phyloP scores from a whole-genome alignment of 2,329 filamentous ascomycete genomes.

The Albophoma yamanashiensis region DNA sequence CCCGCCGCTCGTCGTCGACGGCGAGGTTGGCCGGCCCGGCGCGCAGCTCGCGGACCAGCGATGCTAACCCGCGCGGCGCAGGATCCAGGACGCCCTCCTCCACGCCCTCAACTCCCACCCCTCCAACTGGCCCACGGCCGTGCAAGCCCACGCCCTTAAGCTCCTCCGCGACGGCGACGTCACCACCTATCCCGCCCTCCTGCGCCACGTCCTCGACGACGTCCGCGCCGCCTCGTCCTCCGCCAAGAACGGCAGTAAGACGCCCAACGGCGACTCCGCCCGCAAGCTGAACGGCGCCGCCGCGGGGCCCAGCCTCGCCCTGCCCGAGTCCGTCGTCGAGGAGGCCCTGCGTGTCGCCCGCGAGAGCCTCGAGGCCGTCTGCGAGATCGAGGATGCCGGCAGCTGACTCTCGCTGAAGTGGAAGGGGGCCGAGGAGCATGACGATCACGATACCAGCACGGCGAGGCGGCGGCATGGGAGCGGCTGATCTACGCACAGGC shows the following conservation, averaged over 20 bases:
- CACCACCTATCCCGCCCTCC: slow-evolving; percentile 49
- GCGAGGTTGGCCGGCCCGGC: no score
- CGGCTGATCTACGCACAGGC: not conserved
- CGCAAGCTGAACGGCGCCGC: slow-evolving; percentile 17
- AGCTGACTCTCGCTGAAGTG: not conserved
- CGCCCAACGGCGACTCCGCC: slow-evolving; percentile 18
- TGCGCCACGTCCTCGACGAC: slow-evolving; percentile 51
- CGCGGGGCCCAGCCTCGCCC: slow-evolving; percentile 30
- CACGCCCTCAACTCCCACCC: slow-evolving; percentile 49
- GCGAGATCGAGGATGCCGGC: slow-evolving; percentile 23
- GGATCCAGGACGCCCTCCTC: slow-evolving; percentile 54
- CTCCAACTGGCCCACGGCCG: slow-evolving; percentile 50
- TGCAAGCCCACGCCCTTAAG: slow-evolving; percentile 48
- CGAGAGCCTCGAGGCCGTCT: slow-evolving; percentile 44
- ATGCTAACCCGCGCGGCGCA: slow-evolving; percentile 14
- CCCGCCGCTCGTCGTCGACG: no score
- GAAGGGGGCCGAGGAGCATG: not conserved
- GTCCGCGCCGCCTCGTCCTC: slow-evolving; percentile 37
- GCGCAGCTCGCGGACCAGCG: not conserved
- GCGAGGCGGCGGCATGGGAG: not conserved
- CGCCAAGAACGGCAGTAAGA: slow-evolving; percentile 23
- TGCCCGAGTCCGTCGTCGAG: slow-evolving; percentile 49
- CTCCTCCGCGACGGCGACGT: slow-evolving; percentile 51
- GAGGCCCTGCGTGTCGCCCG: slow-evolving; percentile 50
- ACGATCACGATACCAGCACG: not conserved